These are phyloP conservation scores for Melampsora americana DNA, from an alignment of 1,284 basidiomycete species.

Conservation along the genomic window DNA sequence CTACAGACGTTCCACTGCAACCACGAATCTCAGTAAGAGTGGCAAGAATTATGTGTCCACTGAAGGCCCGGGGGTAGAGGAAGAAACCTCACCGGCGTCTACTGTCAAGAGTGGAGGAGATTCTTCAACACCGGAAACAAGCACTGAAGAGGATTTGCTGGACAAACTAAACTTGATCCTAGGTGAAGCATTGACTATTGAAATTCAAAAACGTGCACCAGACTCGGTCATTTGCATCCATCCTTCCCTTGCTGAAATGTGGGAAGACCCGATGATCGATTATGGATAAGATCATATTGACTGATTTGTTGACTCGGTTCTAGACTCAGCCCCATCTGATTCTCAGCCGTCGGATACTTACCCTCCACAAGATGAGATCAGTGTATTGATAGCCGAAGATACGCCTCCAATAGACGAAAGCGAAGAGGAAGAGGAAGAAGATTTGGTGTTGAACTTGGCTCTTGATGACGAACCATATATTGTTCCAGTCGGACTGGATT, in stretches of 20 bases:
- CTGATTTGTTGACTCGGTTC: background rate
- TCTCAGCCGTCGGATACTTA: background rate
- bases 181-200: too few relatives aligned
- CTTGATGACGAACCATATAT: slow-evolving; percentile 45
- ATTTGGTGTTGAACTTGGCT: slow-evolving; percentile 33
- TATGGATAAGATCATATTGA: too few relatives aligned
- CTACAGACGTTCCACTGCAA: background rate
- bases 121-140: background rate
- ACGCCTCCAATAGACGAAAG: background rate
- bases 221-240: too few relatives aligned
- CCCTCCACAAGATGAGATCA: background rate
- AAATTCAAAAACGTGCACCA: too few relatives aligned
- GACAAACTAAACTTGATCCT: too few relatives aligned
- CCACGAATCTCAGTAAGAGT: background rate
- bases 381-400: background rate
- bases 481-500: slow-evolving; percentile 51
- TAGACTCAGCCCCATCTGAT: background rate
- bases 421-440: slow-evolving; percentile 19
- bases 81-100: background rate
- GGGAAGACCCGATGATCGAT: too few relatives aligned
- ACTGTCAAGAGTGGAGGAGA: background rate
- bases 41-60: background rate
- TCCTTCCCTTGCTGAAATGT: too few relatives aligned
- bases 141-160: too few relatives aligned
- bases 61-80: background rate